Conservation (phyloP, 1,284 basidiomycete genomes). For the Cryptococcus jaspeensis region DNA sequence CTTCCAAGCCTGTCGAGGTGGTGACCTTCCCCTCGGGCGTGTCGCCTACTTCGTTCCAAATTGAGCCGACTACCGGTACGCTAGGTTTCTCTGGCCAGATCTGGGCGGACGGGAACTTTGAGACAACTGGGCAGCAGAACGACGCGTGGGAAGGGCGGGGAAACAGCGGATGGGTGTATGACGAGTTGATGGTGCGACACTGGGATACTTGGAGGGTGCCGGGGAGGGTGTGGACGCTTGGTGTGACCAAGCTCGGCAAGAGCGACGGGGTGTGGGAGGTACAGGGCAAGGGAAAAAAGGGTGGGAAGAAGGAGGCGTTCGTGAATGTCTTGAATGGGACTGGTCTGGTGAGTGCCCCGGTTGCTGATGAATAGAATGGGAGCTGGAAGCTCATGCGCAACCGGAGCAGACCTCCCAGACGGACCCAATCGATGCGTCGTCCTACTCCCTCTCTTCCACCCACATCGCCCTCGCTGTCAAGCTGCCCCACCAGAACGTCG, state of each 20-base stretch:
- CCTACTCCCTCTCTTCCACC: constrained; percentile 57
- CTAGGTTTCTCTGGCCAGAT: constrained; percentile 70
- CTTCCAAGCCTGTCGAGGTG: not conserved
- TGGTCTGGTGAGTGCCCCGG: constrained; percentile 58
- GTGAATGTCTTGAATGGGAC: constrained; percentile 64
- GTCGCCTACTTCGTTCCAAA: constrained; percentile 63
- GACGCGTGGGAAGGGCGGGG: constrained; percentile 69
- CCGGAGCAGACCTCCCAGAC: constrained; percentile 46
- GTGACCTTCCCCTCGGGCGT: constrained; percentile 55
- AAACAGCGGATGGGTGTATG: constrained; percentile 72
- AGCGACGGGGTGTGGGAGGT: constrained; percentile 29
- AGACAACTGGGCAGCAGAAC: constrained; percentile 65
- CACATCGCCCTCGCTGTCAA: constrained; percentile 81
- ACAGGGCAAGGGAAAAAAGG: constrained; percentile 26
- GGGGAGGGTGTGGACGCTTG: constrained; percentile 58
- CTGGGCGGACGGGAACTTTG: constrained; percentile 67
- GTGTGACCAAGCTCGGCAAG: constrained; percentile 51
- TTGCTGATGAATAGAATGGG: not conserved
- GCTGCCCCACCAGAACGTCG: constrained; percentile 67
- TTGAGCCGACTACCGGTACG: constrained; percentile 47
- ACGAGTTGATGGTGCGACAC: constrained; percentile 71
- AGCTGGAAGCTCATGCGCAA: not conserved
- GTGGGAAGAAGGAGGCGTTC: constrained; percentile 53
- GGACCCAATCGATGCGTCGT: constrained; percentile 76
- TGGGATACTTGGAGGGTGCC: constrained; percentile 85